Evolutionary conservation across 2,329 filamentous ascomycete genomes (phyloP).

Genomic region (Fusarium lyarnte): DNA sequence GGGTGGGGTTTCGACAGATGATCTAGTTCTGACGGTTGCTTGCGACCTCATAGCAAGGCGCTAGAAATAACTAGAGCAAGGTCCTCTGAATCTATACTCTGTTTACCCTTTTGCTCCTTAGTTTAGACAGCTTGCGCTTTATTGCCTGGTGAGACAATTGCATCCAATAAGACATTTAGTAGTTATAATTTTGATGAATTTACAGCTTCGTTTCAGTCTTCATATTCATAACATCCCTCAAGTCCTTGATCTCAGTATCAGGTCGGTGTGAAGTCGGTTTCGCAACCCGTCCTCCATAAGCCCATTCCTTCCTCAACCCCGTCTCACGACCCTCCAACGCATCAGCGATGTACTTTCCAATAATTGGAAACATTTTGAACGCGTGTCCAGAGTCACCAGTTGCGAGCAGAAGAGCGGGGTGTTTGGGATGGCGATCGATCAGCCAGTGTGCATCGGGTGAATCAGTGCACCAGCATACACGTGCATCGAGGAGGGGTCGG

Average conservation of each 20-base stretch:
- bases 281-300: not conserved
- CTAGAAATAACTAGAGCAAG: accelerated
- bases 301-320: not conserved
- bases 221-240: not conserved
- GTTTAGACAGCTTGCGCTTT: too few relatives aligned
- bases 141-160: too few relatives aligned
- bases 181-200: accelerated
- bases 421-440: not conserved
- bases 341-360: not conserved
- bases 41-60: too few relatives aligned
- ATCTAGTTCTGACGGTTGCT: not conserved
- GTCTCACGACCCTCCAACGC: not conserved
- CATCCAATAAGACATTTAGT: not conserved
- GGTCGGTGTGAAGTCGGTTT: not conserved
- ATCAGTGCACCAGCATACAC: constrained; percentile 5
- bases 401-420: not conserved
- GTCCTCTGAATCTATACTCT: too few relatives aligned
- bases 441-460: constrained; percentile 9
- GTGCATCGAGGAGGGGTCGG: not conserved
- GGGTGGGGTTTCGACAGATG: not conserved
- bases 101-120: too few relatives aligned
- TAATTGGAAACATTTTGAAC: constrained; percentile 8
- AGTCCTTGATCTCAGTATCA: constrained; percentile 3
- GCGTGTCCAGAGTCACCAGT: constrained; percentile 6
- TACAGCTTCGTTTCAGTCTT: not conserved